A percentile compares a stretch with the other conserved stretches of the same genome.
Evolutionary conservation across 2,329 filamentous ascomycete species (phyloP).

Genomic region (Apiospora rasikravindrae): DNA sequence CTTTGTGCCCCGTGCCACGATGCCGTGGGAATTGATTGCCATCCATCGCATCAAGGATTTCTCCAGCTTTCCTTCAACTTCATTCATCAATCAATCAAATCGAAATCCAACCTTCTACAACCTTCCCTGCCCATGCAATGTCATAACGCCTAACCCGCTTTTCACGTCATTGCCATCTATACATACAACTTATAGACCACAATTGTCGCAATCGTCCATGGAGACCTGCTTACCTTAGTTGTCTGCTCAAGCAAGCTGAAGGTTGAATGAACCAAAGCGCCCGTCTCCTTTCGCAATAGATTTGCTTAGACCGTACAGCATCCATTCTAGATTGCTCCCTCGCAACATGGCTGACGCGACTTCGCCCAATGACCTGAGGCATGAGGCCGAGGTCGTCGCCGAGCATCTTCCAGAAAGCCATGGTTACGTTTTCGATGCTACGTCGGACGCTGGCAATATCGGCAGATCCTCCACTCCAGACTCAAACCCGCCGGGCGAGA

Average conservation of each 20-base stretch:
- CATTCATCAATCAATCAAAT: neutral
- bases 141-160: neutral
- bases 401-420: constrained; percentile 7
- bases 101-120: neutral
- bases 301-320: neutral
- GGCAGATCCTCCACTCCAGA: constrained; percentile 11
- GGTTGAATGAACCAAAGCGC: neutral
- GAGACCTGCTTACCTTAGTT: neutral
- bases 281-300: neutral
- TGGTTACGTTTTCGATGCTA: constrained; percentile 13
- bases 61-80: constrained; percentile 9
- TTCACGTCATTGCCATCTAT: neutral
- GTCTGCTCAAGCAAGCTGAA: neutral
- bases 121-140: neutral
- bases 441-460: neutral
- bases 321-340: neutral
- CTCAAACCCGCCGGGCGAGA: neutral
- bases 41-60: constrained; percentile 16
- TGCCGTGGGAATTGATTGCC: neutral
- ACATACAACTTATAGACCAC: neutral
- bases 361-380: constrained; percentile 14
- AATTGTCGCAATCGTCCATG: neutral
- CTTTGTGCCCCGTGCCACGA: constrained; percentile 15
- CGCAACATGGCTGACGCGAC: neutral
- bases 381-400: constrained; percentile 13